Evolutionary conservation across 345 rosid genomes (phyloP).

Genomic region (Citrus unshiu): DNA sequence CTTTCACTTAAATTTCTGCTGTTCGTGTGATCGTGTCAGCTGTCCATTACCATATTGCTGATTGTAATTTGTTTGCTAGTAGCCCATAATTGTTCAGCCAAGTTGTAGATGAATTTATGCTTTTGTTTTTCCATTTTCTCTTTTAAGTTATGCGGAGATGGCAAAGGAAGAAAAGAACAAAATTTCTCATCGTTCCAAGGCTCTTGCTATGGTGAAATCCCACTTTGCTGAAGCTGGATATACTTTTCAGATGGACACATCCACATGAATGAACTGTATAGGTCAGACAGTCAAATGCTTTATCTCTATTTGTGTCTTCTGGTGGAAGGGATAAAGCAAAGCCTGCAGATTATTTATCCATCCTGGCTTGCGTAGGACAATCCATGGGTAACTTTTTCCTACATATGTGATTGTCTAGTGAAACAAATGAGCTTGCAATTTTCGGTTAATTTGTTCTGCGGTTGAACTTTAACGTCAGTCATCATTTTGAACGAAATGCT

Average conservation of each 20-base stretch:
- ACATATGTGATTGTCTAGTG: neutral
- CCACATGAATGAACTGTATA: conserved; percentile 14
- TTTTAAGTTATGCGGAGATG: conserved; percentile 79
- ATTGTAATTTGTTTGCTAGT: neutral
- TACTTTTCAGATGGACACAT: conserved; percentile 34
- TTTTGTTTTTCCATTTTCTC: conserved; percentile 8
- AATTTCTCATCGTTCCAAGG: conserved; percentile 84
- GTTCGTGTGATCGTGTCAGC: neutral
- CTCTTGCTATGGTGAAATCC: conserved; percentile 67
- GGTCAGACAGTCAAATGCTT: neutral
- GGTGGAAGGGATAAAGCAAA: neutral
- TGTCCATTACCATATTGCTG: neutral
- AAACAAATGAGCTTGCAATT: neutral
- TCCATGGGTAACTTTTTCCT: neutral
- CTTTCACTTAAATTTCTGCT: neutral
- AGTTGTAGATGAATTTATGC: neutral
- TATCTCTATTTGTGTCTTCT: neutral
- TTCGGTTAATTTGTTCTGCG: neutral
- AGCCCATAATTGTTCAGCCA: neutral
- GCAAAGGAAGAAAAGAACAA: conserved; percentile 88
- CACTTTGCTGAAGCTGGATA: conserved; percentile 73
- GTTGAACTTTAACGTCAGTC: neutral
- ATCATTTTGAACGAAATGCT: neutral
- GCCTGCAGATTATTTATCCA: neutral
- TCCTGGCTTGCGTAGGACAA: neutral